These are phyloP conservation scores for Escovopsis weberi DNA, from an alignment of 2,329 filamentous ascomycete species.

Conservation along the genomic window DNA sequence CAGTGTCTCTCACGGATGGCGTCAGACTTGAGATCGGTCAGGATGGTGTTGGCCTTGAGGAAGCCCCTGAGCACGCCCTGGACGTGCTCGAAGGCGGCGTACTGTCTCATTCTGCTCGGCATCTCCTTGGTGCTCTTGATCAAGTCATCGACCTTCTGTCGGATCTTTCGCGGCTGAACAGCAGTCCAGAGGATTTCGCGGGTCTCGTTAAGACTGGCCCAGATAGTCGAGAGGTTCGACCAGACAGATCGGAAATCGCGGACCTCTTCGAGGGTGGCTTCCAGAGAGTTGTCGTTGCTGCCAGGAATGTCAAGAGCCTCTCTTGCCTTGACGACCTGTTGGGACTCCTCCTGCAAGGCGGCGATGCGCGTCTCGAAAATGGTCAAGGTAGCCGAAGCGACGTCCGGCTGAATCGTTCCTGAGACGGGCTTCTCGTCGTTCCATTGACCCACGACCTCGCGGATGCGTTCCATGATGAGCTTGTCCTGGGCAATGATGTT, in stretches of 20 bases:
- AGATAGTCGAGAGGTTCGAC: conserved; percentile 89
- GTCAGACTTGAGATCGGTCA: conserved; percentile 88
- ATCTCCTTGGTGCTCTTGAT: conserved; percentile 99
- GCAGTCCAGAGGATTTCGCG: conserved; percentile 89
- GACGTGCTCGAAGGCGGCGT: conserved; percentile 98
- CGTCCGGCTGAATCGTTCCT: conserved; percentile 78
- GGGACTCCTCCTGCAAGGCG: conserved; percentile 70
- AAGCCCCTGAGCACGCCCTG: conserved; percentile 79
- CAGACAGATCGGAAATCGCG: conserved; percentile 98
- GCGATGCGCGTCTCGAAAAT: conserved; percentile 77
- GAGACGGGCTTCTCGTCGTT: conserved; percentile 95
- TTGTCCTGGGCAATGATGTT: conserved; percentile 93
- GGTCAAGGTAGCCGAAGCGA: conserved; percentile 68
- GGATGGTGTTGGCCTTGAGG: conserved; percentile 77
- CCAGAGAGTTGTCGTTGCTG: conserved; percentile 64
- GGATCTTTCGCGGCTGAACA: conserved; percentile 85
- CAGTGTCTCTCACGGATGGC: conserved; percentile 93
- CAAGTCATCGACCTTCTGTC: conserved; percentile 74
- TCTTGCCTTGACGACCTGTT: conserved; percentile 93
- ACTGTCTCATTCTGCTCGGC: conserved; percentile 97
- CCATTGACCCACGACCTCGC: conserved; percentile 76
- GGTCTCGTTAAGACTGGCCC: conserved; percentile 89
- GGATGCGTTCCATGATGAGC: conserved; percentile 76
- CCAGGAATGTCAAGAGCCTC: conserved; percentile 85
- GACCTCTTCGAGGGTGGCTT: conserved; percentile 84